Conservation (phyloP, 164 flowering plant species). For the Berberis vulgaris region DNA sequence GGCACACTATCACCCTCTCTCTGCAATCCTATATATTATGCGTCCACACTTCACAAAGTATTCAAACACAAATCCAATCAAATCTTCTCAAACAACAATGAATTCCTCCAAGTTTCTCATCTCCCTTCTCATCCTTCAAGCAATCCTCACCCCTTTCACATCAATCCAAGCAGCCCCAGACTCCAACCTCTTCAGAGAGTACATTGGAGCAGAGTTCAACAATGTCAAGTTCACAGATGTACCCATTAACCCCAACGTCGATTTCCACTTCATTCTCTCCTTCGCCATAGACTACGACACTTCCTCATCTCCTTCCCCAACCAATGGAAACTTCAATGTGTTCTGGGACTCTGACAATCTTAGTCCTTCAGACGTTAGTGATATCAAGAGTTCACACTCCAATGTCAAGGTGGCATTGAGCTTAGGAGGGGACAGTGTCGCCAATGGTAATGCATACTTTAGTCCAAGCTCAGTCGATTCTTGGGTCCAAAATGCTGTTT, state of each 20-base stretch:
- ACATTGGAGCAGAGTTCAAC: conserved; percentile 52
- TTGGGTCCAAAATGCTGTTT: conserved; percentile 59
- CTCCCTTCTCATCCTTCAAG: conserved; percentile 15
- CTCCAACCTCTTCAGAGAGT: conserved; percentile 39
- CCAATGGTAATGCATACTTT: conserved; percentile 21
- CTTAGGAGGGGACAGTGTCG: conserved; percentile 45
- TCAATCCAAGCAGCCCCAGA: conserved; percentile 17
- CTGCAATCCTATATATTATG: background rate
- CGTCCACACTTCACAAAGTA: background rate
- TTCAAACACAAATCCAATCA: background rate
- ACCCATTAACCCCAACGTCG: conserved; percentile 35
- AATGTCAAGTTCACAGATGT: conserved; percentile 47
- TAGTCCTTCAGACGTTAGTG: conserved; percentile 29
- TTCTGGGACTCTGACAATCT: conserved; percentile 47
- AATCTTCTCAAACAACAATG: conserved; percentile 4
- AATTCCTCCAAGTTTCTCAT: conserved; percentile 6
- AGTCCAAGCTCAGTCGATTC: conserved; percentile 32
- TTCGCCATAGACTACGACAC: conserved; percentile 56
- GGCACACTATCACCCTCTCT: background rate
- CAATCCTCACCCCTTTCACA: conserved; percentile 8
- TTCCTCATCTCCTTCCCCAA: conserved; percentile 30
- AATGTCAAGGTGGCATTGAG: conserved; percentile 50
- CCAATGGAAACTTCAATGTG: conserved; percentile 47
- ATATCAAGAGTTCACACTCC: conserved; percentile 25
- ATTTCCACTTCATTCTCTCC: conserved; percentile 59